phyloP scores from a whole-genome alignment of 2,329 filamentous ascomycete species.

The Fusarium sp. region DNA sequence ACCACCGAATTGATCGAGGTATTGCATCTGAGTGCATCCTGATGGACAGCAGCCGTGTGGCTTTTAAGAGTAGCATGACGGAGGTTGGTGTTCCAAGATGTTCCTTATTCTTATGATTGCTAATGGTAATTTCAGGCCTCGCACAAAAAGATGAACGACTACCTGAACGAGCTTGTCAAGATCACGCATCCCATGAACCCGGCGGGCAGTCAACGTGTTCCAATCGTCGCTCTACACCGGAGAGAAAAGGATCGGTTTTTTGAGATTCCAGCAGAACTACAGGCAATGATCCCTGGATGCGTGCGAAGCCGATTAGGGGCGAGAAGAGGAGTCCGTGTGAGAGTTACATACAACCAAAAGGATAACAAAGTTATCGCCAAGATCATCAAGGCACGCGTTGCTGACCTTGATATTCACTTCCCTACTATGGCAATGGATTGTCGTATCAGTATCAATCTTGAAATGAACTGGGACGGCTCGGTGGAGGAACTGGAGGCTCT shows the following conservation, averaged over 20 bases:
- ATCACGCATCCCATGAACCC: constrained; percentile 69
- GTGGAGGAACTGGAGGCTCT: constrained; percentile 66
- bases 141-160: constrained; percentile 86
- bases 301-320: constrained; percentile 70
- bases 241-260: constrained; percentile 88
- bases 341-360: constrained; percentile 82
- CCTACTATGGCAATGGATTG: constrained; percentile 86
- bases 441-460: constrained; percentile 92
- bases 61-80: constrained; percentile 91
- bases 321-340: constrained; percentile 60
- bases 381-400: constrained; percentile 92
- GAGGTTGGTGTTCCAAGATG: constrained; percentile 68
- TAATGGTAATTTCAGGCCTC: constrained; percentile 67
- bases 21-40: constrained; percentile 79
- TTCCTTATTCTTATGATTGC: background rate
- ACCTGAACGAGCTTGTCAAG: constrained; percentile 77
- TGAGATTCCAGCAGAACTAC: constrained; percentile 73
- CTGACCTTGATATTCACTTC: constrained; percentile 88
- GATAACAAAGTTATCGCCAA: constrained; percentile 78
- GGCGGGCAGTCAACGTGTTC: constrained; percentile 63
- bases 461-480: constrained; percentile 86
- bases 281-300: constrained; percentile 72
- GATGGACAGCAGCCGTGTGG: constrained; percentile 68
- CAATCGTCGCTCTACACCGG: constrained; percentile 84
- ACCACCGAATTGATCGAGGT: constrained; percentile 75